Evolutionary conservation across 2,329 filamentous ascomycete genomes (phyloP).

Genomic region (Arthrinium puccinioides): DNA sequence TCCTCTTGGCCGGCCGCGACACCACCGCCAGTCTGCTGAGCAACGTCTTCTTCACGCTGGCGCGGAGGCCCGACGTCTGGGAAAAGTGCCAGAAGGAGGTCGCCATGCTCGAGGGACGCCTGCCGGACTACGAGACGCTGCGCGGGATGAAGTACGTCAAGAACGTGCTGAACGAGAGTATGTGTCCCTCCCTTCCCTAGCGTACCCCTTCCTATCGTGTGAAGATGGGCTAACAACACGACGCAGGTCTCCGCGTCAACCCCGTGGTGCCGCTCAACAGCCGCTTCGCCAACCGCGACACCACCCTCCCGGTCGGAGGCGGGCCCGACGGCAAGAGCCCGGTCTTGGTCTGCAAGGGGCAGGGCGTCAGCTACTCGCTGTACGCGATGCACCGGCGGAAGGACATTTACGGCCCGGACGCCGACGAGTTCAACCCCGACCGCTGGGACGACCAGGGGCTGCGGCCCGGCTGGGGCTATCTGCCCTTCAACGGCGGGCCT

Average conservation of each 20-base stretch:
- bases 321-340: constrained; percentile 33
- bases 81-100: not conserved
- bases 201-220: not conserved
- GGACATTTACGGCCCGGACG: constrained; percentile 18
- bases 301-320: constrained; percentile 38
- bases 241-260: not conserved
- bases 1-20: constrained; percentile 1
- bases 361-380: constrained; percentile 27
- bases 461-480: constrained; percentile 22
- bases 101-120: not conserved
- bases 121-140: not conserved
- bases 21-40: constrained; percentile 9
- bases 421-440: constrained; percentile 9
- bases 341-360: constrained; percentile 35
- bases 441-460: constrained; percentile 8
- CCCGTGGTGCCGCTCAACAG: constrained; percentile 1
- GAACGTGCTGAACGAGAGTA: not conserved
- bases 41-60: not conserved
- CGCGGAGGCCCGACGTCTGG: not conserved
- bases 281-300: constrained; percentile 14
- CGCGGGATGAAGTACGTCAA: not conserved
- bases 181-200: not conserved
- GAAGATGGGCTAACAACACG: not conserved
- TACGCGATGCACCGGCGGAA: constrained; percentile 24
- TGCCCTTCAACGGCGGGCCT: constrained; percentile 28